Evolutionary conservation across 331 rosid species (phyloP).

Genomic region (Ulmus americana): DNA sequence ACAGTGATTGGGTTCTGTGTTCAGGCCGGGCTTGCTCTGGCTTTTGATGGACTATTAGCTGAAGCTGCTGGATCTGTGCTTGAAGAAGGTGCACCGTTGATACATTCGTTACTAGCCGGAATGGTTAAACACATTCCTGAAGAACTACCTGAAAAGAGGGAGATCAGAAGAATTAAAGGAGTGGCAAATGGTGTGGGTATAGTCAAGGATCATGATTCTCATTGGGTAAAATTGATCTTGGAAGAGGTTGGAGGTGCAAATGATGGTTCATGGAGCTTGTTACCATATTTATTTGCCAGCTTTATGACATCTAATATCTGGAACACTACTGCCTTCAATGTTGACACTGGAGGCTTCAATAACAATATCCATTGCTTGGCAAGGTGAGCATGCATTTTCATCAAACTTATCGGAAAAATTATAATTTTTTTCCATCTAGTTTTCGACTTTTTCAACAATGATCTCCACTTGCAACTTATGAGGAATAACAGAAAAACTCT

Average conservation of each 20-base stretch:
- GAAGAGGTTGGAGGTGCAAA: conserved; percentile 91
- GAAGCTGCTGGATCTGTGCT: conserved; percentile 91
- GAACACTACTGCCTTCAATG: conserved; percentile 87
- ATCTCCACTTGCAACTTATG: too few relatives aligned
- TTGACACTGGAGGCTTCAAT: conserved; percentile 88
- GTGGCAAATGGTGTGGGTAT: conserved; percentile 80
- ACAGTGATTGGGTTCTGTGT: conserved; percentile 80
- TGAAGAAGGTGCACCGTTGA: conserved; percentile 78
- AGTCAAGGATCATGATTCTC: conserved; percentile 67
- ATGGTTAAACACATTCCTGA: conserved; percentile 77
- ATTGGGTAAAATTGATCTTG: conserved; percentile 86
- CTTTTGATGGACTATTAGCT: conserved; percentile 70
- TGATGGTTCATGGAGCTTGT: conserved; percentile 93
- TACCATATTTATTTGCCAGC: conserved; percentile 87
- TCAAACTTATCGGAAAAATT: background rate
- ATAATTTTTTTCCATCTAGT: background rate
- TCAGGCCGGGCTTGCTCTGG: conserved; percentile 86
- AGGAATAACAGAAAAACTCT: too few relatives aligned
- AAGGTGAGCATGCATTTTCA: conserved; percentile 48
- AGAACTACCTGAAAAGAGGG: conserved; percentile 75
- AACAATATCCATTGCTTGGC: conserved; percentile 92
- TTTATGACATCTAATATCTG: conserved; percentile 91
- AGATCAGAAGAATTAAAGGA: conserved; percentile 64
- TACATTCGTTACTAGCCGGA: conserved; percentile 67
- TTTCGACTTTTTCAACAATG: too few relatives aligned